Evolutionary conservation across 2,329 filamentous ascomycete genomes (phyloP), one percentile per base, ranked within the genome.

Genomic region (Hirsutella rhossiliensis): DNA sequence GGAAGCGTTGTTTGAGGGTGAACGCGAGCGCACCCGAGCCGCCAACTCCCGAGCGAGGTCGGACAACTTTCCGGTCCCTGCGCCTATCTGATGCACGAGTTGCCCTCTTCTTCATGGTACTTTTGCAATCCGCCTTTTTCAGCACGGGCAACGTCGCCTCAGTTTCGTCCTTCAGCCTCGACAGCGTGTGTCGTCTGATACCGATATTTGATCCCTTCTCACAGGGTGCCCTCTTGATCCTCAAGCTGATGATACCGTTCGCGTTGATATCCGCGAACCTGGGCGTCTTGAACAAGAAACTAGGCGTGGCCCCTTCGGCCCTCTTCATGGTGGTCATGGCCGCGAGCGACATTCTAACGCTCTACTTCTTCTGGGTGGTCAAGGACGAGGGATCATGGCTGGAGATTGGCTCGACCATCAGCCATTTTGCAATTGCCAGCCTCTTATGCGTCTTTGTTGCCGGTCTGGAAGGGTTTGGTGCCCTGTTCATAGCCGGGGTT

Each of bases 301-400:
- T 98, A 0, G 83, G 85, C 15, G 83, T 98, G 0, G 84, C 88
- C 9, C 89, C 88, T 0, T 88, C 84, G 34, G 87, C 88, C 6
- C 68, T 98, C 4, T 96, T 97, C 66, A 96, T 96, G 83, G 69
- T 90, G 2, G 88, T 94, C 42, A 94, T 96, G 78, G 85, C 84
- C 1, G 78, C 94, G 42, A 89, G 84, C 48, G 92, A 98, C 59
- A 78, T 95, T 41, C 73, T 97, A 60, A 97, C 92, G 4, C 72
- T 98, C 43, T 87, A 92, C 56, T 98, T 98, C 69, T 98, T 98
- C 66, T 98, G 87, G 80, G 87, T 95, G 55, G 92, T 98, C 39
- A 85, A 84, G 56, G 92, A 98, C 54, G 92, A 98, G 61, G 92
- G 92, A 0, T 92, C 84, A 19, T 98, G 92, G 92, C 67, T 98